These are phyloP conservation scores for Aspergillus glaucus DNA, from an alignment of 2,329 filamentous ascomycete species.

Conservation along the genomic window DNA sequence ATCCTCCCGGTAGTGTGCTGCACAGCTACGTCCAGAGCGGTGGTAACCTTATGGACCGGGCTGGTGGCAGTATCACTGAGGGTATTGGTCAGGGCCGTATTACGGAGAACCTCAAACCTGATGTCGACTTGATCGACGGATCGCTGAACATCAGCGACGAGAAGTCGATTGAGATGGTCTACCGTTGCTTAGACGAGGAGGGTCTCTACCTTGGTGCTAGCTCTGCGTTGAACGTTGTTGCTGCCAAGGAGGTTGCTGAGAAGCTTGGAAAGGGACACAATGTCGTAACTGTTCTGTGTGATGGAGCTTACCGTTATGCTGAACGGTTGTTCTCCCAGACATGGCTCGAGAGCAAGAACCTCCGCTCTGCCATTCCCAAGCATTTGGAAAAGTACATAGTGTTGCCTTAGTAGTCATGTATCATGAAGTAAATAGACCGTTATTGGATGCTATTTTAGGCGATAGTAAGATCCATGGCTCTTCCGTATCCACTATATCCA, in stretches of 20 bases:
- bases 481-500: slow-evolving; percentile 56
- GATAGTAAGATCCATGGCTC: slow-evolving; percentile 45
- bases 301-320: slow-evolving; percentile 96
- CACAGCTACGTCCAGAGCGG: slow-evolving; percentile 86
- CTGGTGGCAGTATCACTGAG: slow-evolving; percentile 87
- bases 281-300: slow-evolving; percentile 88
- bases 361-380: slow-evolving; percentile 74
- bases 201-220: slow-evolving; percentile 92
- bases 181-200: slow-evolving; percentile 90
- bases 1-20: slow-evolving; percentile 87
- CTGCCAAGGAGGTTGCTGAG: slow-evolving; percentile 87
- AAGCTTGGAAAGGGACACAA: slow-evolving; percentile 82
- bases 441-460: slow-evolving; percentile 8
- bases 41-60: slow-evolving; percentile 73
- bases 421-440: slow-evolving; percentile 4
- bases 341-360: slow-evolving; percentile 82
- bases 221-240: slow-evolving; percentile 89
- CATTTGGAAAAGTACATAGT: slow-evolving; percentile 92
- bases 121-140: slow-evolving; percentile 77
- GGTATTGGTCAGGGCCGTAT: slow-evolving; percentile 94
- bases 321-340: slow-evolving; percentile 86
- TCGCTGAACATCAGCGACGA: slow-evolving; percentile 81
- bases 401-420: slow-evolving; percentile 52
- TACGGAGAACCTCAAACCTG: slow-evolving; percentile 86
- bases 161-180: slow-evolving; percentile 97